Evolutionary conservation across 805 yeast genomes (phyloP).

Genomic region (Barnettozyma wickerhamii): DNA sequence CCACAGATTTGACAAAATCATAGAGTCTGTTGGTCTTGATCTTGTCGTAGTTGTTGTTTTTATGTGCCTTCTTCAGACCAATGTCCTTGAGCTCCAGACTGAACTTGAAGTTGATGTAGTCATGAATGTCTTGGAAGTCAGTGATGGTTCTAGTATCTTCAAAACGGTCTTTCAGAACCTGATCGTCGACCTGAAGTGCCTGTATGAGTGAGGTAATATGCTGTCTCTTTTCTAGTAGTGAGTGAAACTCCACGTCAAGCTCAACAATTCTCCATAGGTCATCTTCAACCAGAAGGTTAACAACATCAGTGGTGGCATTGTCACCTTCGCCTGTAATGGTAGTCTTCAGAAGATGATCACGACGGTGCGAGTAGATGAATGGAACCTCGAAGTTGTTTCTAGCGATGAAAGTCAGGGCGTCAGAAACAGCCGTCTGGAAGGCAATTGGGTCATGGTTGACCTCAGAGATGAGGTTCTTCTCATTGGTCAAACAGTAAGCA

Average conservation of each 20-base stretch:
- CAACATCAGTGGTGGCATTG: slow-evolving; percentile 33
- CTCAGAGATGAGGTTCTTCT: slow-evolving; percentile 40
- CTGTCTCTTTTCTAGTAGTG: slow-evolving; percentile 69
- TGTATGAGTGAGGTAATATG: slow-evolving; percentile 54
- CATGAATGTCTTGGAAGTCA: slow-evolving; percentile 83
- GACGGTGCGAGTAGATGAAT: slow-evolving; percentile 90
- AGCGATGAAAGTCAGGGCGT: slow-evolving; percentile 65
- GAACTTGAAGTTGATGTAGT: slow-evolving; percentile 72
- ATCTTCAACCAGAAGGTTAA: slow-evolving; percentile 62
- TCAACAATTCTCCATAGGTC: slow-evolving; percentile 90
- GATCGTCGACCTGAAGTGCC: slow-evolving; percentile 50
- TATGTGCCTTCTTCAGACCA: slow-evolving; percentile 29
- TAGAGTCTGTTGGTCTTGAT: slow-evolving; percentile 61
- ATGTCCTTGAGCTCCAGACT: slow-evolving; percentile 37
- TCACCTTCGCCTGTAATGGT: slow-evolving; percentile 42
- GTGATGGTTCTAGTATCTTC: slow-evolving; percentile 57
- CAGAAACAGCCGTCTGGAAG: slow-evolving; percentile 66
- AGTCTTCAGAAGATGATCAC: slow-evolving; percentile 73
- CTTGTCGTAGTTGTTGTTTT: slow-evolving; percentile 59
- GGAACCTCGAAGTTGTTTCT: slow-evolving; percentile 88
- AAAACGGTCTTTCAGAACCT: slow-evolving; percentile 51
- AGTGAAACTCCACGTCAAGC: slow-evolving; percentile 84
- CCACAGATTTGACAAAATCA: slow-evolving; percentile 63
- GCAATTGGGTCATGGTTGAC: slow-evolving; percentile 36
- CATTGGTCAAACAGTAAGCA: slow-evolving; percentile 53